A percentile compares a stretch with the other conserved stretches of the same genome.
These are phyloP conservation scores for Kalaharituber pfeilii DNA, from an alignment of 2,329 filamentous ascomycete genomes.

Conservation along the genomic window DNA sequence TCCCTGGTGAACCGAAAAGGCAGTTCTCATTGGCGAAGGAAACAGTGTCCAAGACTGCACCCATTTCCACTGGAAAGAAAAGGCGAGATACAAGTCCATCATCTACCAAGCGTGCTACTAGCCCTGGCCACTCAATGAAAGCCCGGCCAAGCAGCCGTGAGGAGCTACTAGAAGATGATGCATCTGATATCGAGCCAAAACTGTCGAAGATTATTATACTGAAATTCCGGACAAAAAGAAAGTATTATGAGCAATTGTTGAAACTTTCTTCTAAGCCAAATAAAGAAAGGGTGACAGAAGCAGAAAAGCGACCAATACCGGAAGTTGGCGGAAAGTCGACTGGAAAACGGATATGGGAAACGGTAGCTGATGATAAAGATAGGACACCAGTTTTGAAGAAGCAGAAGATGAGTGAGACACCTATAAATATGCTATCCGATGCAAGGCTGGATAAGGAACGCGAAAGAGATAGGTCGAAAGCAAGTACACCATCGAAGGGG, in stretches of 20 bases:
- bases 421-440: background rate
- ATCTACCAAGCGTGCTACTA: background rate
- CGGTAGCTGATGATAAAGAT: background rate
- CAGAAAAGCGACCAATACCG: background rate
- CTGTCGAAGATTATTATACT: background rate
- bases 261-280: background rate
- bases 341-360: background rate
- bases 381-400: background rate
- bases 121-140: background rate
- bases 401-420: background rate
- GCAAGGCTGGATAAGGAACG: background rate
- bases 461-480: background rate
- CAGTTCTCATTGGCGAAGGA: background rate
- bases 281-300: background rate
- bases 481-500: background rate
- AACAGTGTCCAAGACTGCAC: background rate
- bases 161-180: background rate
- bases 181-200: background rate
- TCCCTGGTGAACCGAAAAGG: background rate
- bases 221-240: background rate
- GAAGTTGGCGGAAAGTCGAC: background rate
- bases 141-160: background rate
- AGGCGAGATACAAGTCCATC: background rate
- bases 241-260: background rate
- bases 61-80: background rate